Evolutionary conservation across 2,329 filamentous ascomycete species (phyloP).

Genomic region (Rutstroemia sp.): DNA sequence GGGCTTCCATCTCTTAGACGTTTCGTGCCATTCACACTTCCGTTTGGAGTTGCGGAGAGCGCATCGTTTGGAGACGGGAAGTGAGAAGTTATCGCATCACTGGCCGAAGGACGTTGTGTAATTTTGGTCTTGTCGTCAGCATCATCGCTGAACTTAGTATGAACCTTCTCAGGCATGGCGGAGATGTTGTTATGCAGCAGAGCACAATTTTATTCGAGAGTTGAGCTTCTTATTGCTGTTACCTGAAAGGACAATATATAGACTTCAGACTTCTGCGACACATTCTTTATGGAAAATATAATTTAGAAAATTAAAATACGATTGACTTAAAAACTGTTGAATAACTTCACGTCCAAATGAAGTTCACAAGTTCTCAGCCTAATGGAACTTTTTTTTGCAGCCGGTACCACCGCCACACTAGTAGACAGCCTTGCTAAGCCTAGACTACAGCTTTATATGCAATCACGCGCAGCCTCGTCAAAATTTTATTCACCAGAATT

Average conservation of each 20-base stretch:
- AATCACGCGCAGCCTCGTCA: neutral
- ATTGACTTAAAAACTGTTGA: too few relatives aligned
- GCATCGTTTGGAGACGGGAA: neutral
- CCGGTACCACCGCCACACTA: too few relatives aligned
- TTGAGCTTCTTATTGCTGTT: too few relatives aligned
- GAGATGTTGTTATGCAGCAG: neutral
- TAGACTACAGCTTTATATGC: neutral
- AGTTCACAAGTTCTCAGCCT: too few relatives aligned
- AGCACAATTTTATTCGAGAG: too few relatives aligned
- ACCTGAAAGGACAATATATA: too few relatives aligned
- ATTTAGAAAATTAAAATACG: too few relatives aligned
- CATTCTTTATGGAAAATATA: too few relatives aligned
- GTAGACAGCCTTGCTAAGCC: neutral
- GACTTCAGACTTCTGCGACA: too few relatives aligned
- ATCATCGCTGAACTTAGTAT: conserved; percentile 32
- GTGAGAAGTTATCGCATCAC: neutral
- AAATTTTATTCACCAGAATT: neutral
- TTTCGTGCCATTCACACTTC: conserved; percentile 10
- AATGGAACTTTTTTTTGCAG: too few relatives aligned
- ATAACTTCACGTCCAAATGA: too few relatives aligned
- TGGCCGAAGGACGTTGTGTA: neutral
- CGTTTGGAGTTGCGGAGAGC: neutral
- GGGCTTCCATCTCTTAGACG: conserved; percentile 18
- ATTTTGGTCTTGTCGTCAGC: neutral
- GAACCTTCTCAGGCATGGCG: conserved; percentile 36